Conservation (phyloP, 1,284 basidiomycete genomes). For the Boletus smithii region DNA sequence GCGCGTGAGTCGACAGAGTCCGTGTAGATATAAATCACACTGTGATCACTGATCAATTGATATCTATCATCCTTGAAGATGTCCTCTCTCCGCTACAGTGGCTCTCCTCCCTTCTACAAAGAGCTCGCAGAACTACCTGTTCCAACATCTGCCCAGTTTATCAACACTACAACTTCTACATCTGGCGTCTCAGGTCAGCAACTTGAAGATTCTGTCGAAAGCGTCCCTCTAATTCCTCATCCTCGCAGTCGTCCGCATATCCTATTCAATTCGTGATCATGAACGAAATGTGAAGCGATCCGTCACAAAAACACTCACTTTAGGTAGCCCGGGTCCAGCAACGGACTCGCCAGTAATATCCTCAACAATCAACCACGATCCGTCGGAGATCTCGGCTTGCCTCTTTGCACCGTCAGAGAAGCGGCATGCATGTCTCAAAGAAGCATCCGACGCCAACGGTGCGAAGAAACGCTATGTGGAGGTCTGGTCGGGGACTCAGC, state of each 20-base stretch:
- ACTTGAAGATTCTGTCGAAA: not conserved
- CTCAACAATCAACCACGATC: slow-evolving; percentile 36
- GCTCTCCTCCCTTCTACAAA: slow-evolving; percentile 32
- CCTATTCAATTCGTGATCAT: slow-evolving; percentile 47
- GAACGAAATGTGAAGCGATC: slow-evolving; percentile 46
- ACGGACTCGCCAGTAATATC: slow-evolving; percentile 19
- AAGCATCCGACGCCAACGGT: slow-evolving; percentile 29
- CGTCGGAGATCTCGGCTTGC: slow-evolving; percentile 42
- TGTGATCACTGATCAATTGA: not conserved
- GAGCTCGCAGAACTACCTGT: slow-evolving; percentile 44
- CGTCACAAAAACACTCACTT: slow-evolving; percentile 41
- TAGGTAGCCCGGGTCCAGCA: slow-evolving; percentile 11
- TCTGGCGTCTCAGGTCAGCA: slow-evolving; percentile 19
- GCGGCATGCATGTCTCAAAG: slow-evolving; percentile 47
- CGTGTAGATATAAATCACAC: too few relatives aligned
- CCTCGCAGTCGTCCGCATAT: slow-evolving; percentile 40
- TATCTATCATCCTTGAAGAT: slow-evolving; percentile 6
- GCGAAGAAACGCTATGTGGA: slow-evolving; percentile 56
- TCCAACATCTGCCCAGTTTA: slow-evolving; percentile 27
- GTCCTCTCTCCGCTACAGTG: slow-evolving; percentile 23
- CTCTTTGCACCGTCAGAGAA: slow-evolving; percentile 45
- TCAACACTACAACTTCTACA: slow-evolving; percentile 6
- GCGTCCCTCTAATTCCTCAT: not conserved
- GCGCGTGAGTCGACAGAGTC: too few relatives aligned
- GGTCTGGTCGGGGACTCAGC: slow-evolving; percentile 48